Evolutionary conservation across 1,284 basidiomycete genomes (phyloP).

Genomic region (Microbotryum silenes-acaulis): DNA sequence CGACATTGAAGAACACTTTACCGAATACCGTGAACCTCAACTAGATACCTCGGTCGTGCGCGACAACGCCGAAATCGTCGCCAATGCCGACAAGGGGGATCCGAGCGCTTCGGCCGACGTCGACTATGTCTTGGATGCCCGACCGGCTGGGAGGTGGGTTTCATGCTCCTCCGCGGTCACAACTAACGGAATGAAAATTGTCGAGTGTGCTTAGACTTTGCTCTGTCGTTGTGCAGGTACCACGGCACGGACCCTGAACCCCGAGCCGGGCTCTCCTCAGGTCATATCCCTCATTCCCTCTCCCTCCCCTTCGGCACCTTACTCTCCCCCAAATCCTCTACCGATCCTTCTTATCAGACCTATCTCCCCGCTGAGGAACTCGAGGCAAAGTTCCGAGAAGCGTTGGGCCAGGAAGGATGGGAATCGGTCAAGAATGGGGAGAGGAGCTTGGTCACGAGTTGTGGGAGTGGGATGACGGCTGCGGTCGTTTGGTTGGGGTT

Average conservation of each 20-base stretch:
- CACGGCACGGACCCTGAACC: slow-evolving; percentile 78
- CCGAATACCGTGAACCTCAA: slow-evolving; percentile 24
- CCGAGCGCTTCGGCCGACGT: slow-evolving; percentile 40
- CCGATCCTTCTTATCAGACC: slow-evolving; percentile 52
- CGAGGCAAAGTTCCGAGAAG: slow-evolving; percentile 52
- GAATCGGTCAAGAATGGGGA: slow-evolving; percentile 52
- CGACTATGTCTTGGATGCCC: slow-evolving; percentile 79
- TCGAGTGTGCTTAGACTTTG: not conserved
- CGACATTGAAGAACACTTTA: slow-evolving; percentile 23
- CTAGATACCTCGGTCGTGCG: slow-evolving; percentile 25
- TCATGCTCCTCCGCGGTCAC: not conserved
- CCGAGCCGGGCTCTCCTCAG: slow-evolving; percentile 73
- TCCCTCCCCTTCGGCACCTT: slow-evolving; percentile 78
- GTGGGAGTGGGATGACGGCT: slow-evolving; percentile 80
- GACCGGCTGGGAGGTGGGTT: slow-evolving; percentile 62
- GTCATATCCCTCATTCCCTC: slow-evolving; percentile 83
- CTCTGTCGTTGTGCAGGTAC: slow-evolving; percentile 28
- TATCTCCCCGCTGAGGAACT: slow-evolving; percentile 55
- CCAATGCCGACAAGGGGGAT: slow-evolving; percentile 51
- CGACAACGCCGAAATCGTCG: slow-evolving; percentile 69
- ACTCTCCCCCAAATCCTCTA: slow-evolving; percentile 49
- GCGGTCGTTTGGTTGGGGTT: slow-evolving; percentile 83
- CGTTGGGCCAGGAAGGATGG: slow-evolving; percentile 53
- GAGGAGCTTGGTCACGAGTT: slow-evolving; percentile 51
- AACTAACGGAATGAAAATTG: too few relatives aligned